Conservation (phyloP, 2,329 filamentous ascomycete genomes). For the Sclerotinia nivalis region DNA sequence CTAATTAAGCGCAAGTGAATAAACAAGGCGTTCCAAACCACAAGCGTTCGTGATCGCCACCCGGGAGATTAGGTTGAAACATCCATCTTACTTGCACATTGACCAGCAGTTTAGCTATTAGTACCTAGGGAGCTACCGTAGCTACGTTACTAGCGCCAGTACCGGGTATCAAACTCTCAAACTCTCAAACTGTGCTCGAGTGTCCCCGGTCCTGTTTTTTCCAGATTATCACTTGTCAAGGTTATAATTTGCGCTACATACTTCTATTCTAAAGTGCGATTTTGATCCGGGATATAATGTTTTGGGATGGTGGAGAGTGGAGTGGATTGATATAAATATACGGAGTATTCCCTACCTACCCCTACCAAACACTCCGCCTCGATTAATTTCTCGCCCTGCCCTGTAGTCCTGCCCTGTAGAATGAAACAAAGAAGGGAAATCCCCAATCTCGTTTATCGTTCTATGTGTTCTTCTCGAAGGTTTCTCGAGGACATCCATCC, state of each 20-base stretch:
- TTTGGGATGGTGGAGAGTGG: no score
- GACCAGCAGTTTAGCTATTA: not conserved
- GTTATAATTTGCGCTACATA: no score
- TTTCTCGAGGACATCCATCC: not conserved
- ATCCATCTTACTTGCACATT: not conserved
- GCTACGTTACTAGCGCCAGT: not conserved
- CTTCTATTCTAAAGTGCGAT: no score
- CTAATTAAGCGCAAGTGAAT: not conserved
- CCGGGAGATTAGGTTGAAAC: constrained; percentile 12
- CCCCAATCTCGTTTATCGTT: constrained; percentile 1
- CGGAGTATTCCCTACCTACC: not conserved
- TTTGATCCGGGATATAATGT: no score
- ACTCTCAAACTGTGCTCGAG: no score
- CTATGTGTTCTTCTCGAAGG: constrained; percentile 12
- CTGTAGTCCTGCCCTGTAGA: no score
- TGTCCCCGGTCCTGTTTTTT: no score
- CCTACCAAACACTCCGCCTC: not conserved
- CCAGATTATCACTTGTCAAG: no score
- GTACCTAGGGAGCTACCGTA: no score
- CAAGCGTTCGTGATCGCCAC: not conserved
- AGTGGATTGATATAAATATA: no score
- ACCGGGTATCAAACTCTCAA: not conserved
- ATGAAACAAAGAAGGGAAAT: not conserved
- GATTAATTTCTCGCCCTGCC: not conserved
- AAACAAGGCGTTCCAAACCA: not conserved